Evolutionary conservation across 495 filamentous ascomycete species (phyloP).

Genomic region (Trichoderma orchidacearum): DNA sequence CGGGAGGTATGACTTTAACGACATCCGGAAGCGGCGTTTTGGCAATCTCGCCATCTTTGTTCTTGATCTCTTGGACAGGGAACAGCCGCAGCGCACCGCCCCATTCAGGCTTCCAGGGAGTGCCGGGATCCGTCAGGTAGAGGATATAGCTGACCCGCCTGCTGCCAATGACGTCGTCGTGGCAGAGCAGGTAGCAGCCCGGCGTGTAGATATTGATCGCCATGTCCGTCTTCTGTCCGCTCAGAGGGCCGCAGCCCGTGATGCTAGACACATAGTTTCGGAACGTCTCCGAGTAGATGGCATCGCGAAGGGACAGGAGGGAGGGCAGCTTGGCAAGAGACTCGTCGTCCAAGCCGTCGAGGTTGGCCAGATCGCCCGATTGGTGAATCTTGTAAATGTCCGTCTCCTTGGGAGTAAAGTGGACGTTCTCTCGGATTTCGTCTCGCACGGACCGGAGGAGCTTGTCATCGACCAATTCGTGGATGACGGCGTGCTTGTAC

Average conservation of each 20-base stretch:
- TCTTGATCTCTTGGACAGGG: constrained; percentile 50
- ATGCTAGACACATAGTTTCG: constrained; percentile 75
- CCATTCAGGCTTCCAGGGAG: constrained; percentile 85
- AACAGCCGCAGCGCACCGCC: constrained; percentile 85
- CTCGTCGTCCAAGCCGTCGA: constrained; percentile 78
- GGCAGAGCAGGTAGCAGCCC: constrained; percentile 87
- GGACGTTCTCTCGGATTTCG: constrained; percentile 78
- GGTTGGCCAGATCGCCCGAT: constrained; percentile 92
- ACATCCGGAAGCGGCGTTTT: constrained; percentile 66
- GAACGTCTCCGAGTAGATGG: constrained; percentile 82
- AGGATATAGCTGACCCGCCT: constrained; percentile 91
- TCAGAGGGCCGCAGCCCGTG: constrained; percentile 73
- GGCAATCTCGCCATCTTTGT: constrained; percentile 53
- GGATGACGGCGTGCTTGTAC: constrained; percentile 88
- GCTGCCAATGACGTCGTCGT: constrained; percentile 96
- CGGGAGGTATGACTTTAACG: constrained; percentile 69
- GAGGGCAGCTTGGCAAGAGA: constrained; percentile 74
- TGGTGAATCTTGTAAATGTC: constrained; percentile 99
- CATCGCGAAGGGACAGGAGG: constrained; percentile 74
- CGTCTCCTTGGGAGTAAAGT: constrained; percentile 96
- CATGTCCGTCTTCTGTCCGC: constrained; percentile 96
- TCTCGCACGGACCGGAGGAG: constrained; percentile 77
- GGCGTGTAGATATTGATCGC: constrained; percentile 98
- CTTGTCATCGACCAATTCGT: constrained; percentile 55
- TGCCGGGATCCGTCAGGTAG: constrained; percentile 87